These are phyloP conservation scores for Lipomyces orientalis DNA, from an alignment of 805 yeast species.

Conservation along the genomic window DNA sequence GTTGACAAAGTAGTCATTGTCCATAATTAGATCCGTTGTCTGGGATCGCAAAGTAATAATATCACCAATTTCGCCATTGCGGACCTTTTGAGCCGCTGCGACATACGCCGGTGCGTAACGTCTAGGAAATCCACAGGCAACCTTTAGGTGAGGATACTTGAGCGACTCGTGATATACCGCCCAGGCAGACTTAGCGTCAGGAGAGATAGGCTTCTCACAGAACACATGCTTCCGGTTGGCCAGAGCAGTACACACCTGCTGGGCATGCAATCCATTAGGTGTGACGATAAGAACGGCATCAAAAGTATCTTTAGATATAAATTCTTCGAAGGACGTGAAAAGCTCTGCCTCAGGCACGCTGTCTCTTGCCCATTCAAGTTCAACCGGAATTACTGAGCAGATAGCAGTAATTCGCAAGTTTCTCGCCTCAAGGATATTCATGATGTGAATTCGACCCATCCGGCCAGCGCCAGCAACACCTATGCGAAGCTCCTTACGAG, in stretches of 20 bases:
- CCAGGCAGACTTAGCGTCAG: constrained; percentile 35
- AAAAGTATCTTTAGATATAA: constrained; percentile 26
- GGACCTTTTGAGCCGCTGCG: constrained; percentile 34
- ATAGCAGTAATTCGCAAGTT: constrained; percentile 22
- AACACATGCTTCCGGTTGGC: constrained; percentile 34
- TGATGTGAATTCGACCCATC: constrained; percentile 33
- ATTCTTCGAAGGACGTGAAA: constrained; percentile 28
- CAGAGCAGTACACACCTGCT: constrained; percentile 33
- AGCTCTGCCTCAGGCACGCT: constrained; percentile 5
- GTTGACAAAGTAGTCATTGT: constrained; percentile 30
- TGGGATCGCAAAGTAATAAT: constrained; percentile 35
- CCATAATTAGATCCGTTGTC: constrained; percentile 32
- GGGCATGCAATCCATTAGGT: constrained; percentile 30
- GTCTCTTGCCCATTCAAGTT: constrained; percentile 25
- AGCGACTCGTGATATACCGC: constrained; percentile 25
- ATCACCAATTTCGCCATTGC: constrained; percentile 36
- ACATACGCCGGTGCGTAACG: constrained; percentile 32
- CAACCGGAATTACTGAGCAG: constrained; percentile 25
- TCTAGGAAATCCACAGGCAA: constrained; percentile 38
- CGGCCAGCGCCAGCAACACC: constrained; percentile 37
- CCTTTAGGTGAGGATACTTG: constrained; percentile 33
- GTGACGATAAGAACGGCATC: constrained; percentile 37
- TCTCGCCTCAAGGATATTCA: constrained; percentile 22
- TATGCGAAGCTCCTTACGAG: constrained; percentile 5
- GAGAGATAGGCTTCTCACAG: constrained; percentile 36